These are phyloP conservation scores for Aleurites moluccanus DNA, from an alignment of 441 rosid genomes.

Conservation along the genomic window DNA sequence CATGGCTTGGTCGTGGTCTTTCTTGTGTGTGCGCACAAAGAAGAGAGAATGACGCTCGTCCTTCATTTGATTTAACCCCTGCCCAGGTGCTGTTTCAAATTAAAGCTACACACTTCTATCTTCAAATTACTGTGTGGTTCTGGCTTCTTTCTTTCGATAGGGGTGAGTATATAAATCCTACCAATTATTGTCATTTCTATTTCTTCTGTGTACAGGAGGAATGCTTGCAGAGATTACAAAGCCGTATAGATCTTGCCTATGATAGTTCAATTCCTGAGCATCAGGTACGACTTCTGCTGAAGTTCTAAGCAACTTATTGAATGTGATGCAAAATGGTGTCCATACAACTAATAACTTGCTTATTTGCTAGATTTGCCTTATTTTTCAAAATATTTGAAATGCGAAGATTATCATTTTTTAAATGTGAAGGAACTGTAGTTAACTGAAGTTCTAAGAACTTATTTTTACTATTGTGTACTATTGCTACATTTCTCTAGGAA, in stretches of 20 bases:
- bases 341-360: background rate
- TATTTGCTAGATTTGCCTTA: conserved; percentile 14
- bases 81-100: conserved; percentile 54
- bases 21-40: conserved; percentile 98
- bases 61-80: conserved; percentile 90
- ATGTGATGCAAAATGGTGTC: conserved; percentile 7
- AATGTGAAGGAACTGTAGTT: no score
- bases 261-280: conserved; percentile 79
- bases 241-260: conserved; percentile 81
- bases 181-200: conserved; percentile 8
- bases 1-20: conserved; percentile 96
- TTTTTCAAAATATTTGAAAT: background rate
- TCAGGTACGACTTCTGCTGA: conserved; percentile 51
- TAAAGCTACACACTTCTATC: background rate
- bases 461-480: conserved; percentile 1
- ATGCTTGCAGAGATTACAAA: conserved; percentile 77
- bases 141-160: background rate
- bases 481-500: conserved; percentile 44
- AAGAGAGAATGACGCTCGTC: conserved; percentile 80
- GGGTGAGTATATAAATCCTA: background rate
- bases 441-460: no score
- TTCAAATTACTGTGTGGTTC: background rate
- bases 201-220: conserved; percentile 62
- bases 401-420: background rate
- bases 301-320: background rate